Evolutionary conservation across 2,329 filamentous ascomycete species (phyloP).

Genomic region (Coccinonectria pachysandricola): DNA sequence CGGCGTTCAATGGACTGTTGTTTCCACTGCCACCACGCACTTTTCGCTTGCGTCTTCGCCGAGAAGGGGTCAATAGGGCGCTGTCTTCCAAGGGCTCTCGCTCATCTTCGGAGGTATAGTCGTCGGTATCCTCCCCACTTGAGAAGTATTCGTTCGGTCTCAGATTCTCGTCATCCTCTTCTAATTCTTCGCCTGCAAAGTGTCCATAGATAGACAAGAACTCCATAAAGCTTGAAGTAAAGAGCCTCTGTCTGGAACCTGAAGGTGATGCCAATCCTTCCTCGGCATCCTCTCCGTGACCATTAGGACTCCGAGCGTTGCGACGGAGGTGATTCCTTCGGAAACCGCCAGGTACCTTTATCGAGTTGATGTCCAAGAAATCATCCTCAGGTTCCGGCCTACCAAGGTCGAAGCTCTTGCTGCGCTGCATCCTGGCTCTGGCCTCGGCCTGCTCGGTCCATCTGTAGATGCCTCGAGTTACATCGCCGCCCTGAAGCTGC

Average conservation of each 20-base stretch:
- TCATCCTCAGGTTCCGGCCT: conserved; percentile 72
- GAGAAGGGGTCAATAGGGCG: conserved; percentile 66
- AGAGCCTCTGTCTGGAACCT: conserved; percentile 40
- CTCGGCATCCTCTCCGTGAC: conserved; percentile 22
- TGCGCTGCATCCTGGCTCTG: conserved; percentile 59
- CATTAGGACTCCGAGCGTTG: conserved; percentile 52
- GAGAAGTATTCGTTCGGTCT: conserved; percentile 86
- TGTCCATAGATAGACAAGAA: conserved; percentile 93
- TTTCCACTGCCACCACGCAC: conserved; percentile 62
- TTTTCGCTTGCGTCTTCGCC: conserved; percentile 66
- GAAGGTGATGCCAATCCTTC: conserved; percentile 25
- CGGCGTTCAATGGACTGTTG: conserved; percentile 68
- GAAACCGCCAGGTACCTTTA: conserved; percentile 90
- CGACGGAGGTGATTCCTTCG: conserved; percentile 80
- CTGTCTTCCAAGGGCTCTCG: conserved; percentile 81
- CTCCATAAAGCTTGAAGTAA: conserved; percentile 91
- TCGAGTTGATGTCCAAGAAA: conserved; percentile 74
- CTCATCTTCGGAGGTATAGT: conserved; percentile 53
- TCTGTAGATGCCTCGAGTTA: conserved; percentile 89
- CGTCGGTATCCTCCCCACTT: conserved; percentile 60
- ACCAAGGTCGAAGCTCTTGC: conserved; percentile 75
- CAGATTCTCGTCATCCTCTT: conserved; percentile 89
- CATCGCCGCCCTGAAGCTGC: conserved; percentile 84
- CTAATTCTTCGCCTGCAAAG: conserved; percentile 92
- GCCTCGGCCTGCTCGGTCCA: conserved; percentile 86